Conservation (phyloP, 345 rosid genomes). For the Linum tenue region DNA sequence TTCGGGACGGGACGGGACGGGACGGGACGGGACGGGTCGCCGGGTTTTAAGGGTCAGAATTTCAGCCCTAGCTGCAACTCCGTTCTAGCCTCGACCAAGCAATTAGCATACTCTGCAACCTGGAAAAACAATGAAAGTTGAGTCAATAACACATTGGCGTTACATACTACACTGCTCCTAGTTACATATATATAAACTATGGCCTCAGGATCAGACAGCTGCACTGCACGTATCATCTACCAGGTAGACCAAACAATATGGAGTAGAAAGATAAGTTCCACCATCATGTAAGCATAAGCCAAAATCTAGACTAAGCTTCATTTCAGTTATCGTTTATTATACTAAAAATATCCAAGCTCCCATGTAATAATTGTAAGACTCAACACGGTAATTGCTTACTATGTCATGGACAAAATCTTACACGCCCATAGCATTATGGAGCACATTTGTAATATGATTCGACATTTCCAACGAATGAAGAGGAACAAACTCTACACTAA, state of each 20-base stretch:
- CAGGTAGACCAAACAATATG: neutral
- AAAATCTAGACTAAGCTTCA: neutral
- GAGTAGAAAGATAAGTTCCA: neutral
- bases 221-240: neutral
- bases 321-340: too few relatives aligned
- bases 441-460: neutral
- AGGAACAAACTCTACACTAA: neutral
- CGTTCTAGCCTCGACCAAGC: slow-evolving; percentile 64
- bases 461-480: neutral
- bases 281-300: neutral
- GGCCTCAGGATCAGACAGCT: neutral
- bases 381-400: too few relatives aligned
- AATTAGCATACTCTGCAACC: slow-evolving; percentile 82
- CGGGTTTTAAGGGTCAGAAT: too few relatives aligned
- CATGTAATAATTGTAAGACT: too few relatives aligned
- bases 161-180: too few relatives aligned
- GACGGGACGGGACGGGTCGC: too few relatives aligned
- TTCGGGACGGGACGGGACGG: too few relatives aligned
- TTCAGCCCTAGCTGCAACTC: slow-evolving; percentile 78
- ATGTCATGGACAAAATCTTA: neutral
- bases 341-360: too few relatives aligned
- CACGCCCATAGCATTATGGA: neutral
- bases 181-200: too few relatives aligned
- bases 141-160: too few relatives aligned
- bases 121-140: slow-evolving; percentile 20